Evolutionary conservation across 176 grass and related monocot genomes (phyloP).

Genomic region (Chloris gayana): DNA sequence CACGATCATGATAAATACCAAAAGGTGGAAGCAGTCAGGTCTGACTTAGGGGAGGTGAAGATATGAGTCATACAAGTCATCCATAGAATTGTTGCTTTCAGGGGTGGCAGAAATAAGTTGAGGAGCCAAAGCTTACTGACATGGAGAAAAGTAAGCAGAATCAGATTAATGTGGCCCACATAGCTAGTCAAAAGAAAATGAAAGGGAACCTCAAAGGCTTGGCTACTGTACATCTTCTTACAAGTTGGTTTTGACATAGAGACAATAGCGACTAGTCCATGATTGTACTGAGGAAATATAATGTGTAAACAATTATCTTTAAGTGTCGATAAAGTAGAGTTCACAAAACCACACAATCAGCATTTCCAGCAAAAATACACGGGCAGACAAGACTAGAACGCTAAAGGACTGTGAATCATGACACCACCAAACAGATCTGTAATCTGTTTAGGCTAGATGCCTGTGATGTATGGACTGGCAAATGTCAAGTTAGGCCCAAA

Average conservation of each 20-base stretch:
- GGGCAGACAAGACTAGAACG: not conserved
- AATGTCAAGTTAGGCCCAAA: not conserved
- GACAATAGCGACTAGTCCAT: not conserved
- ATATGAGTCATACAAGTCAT: not conserved
- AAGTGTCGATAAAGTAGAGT: not conserved
- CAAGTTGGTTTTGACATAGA: not conserved
- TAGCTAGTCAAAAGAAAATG: not conserved
- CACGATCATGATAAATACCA: slow-evolving; percentile 7
- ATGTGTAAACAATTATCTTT: not conserved
- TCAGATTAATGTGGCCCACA: not conserved
- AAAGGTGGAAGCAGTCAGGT: slow-evolving; percentile 2
- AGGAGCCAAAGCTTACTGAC: not conserved
- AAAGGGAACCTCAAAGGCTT: not conserved
- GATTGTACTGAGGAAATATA: not conserved
- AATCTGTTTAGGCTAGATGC: not conserved
- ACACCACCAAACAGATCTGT: not conserved
- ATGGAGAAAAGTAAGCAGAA: not conserved
- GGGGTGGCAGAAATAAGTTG: not conserved
- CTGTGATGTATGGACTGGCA: not conserved
- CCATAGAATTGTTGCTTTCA: slow-evolving; percentile 11
- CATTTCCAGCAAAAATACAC: no score
- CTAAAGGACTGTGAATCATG: not conserved
- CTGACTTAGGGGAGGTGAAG: not conserved
- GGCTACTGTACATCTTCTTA: not conserved
- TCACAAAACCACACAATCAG: not conserved